Conservation (phyloP, 2,329 filamentous ascomycete genomes). For the Stachybotrys elegans region DNA sequence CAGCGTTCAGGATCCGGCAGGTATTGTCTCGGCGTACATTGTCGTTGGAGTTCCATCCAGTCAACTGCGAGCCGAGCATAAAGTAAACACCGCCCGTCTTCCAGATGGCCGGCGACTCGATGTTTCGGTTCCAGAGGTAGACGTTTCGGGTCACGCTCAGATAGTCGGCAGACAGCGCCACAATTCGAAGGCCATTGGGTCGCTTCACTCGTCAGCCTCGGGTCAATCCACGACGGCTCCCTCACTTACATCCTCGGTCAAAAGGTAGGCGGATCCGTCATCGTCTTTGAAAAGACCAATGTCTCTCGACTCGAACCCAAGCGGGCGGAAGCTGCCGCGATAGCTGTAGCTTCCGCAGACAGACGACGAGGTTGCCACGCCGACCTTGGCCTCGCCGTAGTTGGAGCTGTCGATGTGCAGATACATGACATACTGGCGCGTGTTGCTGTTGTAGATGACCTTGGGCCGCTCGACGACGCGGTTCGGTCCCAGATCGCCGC, state of each 20-base stretch:
- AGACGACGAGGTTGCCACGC: conserved; percentile 53
- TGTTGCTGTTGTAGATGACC: conserved; percentile 62
- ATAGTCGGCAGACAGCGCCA: conserved; percentile 52
- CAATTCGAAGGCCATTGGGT: conserved; percentile 52
- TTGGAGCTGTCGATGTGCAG: conserved; percentile 60
- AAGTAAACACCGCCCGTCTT: conserved; percentile 58
- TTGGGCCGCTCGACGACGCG: conserved; percentile 64
- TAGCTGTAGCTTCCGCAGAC: conserved; percentile 56
- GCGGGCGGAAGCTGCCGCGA: conserved; percentile 27
- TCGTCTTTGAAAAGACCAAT: conserved; percentile 59
- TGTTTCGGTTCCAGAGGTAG: conserved; percentile 47
- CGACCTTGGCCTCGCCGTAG: conserved; percentile 60
- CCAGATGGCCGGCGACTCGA: conserved; percentile 59
- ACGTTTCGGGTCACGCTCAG: conserved; percentile 42
- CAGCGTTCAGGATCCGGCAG: not conserved
- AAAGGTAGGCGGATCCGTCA: conserved; percentile 53
- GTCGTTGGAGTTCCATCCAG: conserved; percentile 58
- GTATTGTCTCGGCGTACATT: conserved; percentile 35
- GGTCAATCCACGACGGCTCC: accelerated
- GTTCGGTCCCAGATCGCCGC: conserved; percentile 54
- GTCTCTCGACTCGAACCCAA: conserved; percentile 42
- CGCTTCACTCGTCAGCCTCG: conserved; percentile 32
- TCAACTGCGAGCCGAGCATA: conserved; percentile 57
- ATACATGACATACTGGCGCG: conserved; percentile 61
- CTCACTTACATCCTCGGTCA: conserved; percentile 54